Base-by-base conservation (phyloP, 208 protist genomes). In the Tritrichomonas foetus region DNA sequence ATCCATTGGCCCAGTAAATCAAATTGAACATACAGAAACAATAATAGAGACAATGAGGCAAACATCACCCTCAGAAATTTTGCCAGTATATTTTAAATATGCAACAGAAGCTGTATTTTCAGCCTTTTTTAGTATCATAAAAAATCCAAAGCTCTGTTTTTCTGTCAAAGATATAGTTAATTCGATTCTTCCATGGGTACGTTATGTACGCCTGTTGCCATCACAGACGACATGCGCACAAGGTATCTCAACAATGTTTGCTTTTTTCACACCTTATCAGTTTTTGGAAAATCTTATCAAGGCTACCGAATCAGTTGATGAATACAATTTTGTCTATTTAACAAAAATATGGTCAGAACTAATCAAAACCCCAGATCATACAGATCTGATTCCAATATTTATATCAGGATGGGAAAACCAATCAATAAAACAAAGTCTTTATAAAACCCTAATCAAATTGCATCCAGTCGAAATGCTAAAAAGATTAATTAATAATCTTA, bases 261-360 rank as follows among this genome's bases (percentile, higher is more conserved):
- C 33, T 78, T 78, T 47, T 78, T 78, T 78, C 36, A 78, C 69
- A 20, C 69, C 69, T 30, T 78, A 78, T 44, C 69, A 78, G 36
- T 78, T 78, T 36, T 36, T 78, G 36, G 2, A 20, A 47, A n/a
- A 78, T 36, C 36, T 78, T 16, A 78, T 78, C 33, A 47, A 44
- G 22, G 36, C 69, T 47, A 78, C 69, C 39, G 69, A 78, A 78
- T 9, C 36, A 1, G n/a, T 78, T 22, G 36, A n/a, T 47, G 69
- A 78, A 47, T 27, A 78, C 47, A 3, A 78, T 47, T 78, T 78
- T 47, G 36, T 22, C 22, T 47, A 27, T 9, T 47, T 78, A 16
- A 47, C n/a, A 30, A 47, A 27, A 47, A 78, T 78, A 47, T 78
- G 69, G 69, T 22, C 14, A 78, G 25, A 36, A 78, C 47, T 78